phyloP scores from a whole-genome alignment of 139 green algal genomes.

The Protoeuglena noctilucae region DNA sequence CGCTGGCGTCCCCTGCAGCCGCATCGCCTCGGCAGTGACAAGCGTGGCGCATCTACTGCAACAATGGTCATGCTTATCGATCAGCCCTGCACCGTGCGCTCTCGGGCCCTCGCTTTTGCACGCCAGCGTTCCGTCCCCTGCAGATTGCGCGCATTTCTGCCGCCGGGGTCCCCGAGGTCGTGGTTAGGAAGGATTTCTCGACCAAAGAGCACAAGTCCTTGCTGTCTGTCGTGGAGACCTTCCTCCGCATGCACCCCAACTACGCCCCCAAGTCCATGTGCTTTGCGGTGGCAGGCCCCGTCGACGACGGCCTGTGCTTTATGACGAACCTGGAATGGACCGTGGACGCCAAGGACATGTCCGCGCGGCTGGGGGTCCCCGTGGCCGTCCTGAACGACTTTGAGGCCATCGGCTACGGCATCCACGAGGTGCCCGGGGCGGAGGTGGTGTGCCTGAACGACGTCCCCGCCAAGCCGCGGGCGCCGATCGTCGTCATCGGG shows the following conservation, averaged over 20 bases:
- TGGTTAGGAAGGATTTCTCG: neutral
- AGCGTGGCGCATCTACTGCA: neutral
- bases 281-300: constrained; percentile 66
- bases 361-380: neutral
- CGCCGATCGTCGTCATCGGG: constrained; percentile 66
- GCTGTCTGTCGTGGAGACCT: neutral
- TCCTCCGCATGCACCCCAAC: neutral
- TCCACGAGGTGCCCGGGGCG: constrained; percentile 32
- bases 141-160: too few species aligned
- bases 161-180: too few species aligned
- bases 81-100: neutral
- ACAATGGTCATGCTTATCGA: neutral
- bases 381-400: constrained; percentile 81
- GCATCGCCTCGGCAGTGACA: neutral
- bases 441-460: constrained; percentile 27
- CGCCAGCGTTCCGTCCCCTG: too few species aligned
- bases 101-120: neutral
- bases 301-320: constrained; percentile 44
- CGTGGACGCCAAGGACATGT: constrained; percentile 32
- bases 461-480: constrained; percentile 13
- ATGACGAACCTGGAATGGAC: constrained; percentile 86
- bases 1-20: neutral
- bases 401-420: constrained; percentile 79
- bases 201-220: constrained; percentile 6
- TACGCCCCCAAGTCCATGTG: constrained; percentile 10